A percentile compares a stretch with the other conserved stretches of the same genome.
phyloP scores from a whole-genome alignment of 495 filamentous ascomycete genomes.

The Schizothecium vesticola region DNA sequence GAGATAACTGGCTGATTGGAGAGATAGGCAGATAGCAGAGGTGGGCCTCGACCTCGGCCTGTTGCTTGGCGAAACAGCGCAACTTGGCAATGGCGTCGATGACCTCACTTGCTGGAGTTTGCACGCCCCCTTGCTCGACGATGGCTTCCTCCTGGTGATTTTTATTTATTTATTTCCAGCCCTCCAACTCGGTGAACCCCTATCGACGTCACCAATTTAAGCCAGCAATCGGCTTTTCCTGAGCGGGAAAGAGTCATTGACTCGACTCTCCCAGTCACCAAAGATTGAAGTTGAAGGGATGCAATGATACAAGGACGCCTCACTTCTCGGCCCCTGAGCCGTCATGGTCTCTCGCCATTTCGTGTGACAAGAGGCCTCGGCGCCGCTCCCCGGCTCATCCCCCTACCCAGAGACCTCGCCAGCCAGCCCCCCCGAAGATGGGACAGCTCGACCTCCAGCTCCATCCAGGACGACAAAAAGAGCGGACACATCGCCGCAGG shows the following conservation, averaged over 20 bases:
- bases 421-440: slow-evolving; percentile 4
- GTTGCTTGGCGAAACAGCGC: not conserved
- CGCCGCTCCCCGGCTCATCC: not conserved
- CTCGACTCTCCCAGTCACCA: not conserved
- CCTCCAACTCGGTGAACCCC: not conserved
- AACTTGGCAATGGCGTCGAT: slow-evolving; percentile 9
- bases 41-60: not conserved
- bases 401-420: not conserved
- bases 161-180: not conserved
- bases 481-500: slow-evolving; percentile 70
- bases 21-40: not conserved
- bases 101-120: slow-evolving; percentile 13
- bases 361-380: slow-evolving; percentile 4
- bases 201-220: not conserved
- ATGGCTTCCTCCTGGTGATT: not conserved
- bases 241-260: not conserved
- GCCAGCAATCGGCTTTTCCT: not conserved
- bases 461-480: slow-evolving; percentile 46
- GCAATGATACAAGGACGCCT: slow-evolving; percentile 26
- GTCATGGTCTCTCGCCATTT: not conserved
- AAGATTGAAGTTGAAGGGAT: slow-evolving; percentile 4
- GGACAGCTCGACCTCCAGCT: slow-evolving; percentile 15
- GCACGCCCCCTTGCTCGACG: not conserved
- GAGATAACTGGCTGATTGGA: not conserved
- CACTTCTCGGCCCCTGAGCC: slow-evolving; percentile 11